A percentile compares a stretch with the other conserved stretches of the same genome.
Conservation (phyloP, 1,284 basidiomycete genomes). For the Coniferiporia weirii region DNA sequence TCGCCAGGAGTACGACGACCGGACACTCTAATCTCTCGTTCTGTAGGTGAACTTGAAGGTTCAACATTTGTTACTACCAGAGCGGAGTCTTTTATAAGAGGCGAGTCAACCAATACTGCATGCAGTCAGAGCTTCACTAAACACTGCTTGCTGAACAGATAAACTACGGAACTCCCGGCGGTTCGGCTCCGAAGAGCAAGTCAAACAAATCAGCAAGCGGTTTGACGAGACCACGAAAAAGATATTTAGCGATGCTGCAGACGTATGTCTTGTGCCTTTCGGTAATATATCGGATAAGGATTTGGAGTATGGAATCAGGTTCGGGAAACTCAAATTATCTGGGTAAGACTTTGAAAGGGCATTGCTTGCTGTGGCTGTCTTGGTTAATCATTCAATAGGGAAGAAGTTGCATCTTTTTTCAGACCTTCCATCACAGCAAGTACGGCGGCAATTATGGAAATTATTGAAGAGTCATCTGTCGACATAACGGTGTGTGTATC, state of each 20-base stretch:
- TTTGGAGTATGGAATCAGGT: constrained; percentile 36
- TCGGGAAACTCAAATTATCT: constrained; percentile 40
- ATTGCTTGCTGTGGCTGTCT: not conserved
- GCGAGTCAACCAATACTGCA: constrained; percentile 23
- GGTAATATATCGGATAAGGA: constrained; percentile 44
- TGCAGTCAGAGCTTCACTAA: no score
- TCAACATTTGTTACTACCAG: constrained; percentile 39
- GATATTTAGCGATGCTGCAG: constrained; percentile 36
- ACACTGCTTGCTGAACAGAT: constrained; percentile 20
- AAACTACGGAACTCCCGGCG: constrained; percentile 26
- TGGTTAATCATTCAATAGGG: constrained; percentile 24
- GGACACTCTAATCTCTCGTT: not conserved
- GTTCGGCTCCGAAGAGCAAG: constrained; percentile 31
- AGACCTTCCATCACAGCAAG: constrained; percentile 42
- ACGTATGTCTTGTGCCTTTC: constrained; percentile 45
- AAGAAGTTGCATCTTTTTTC: constrained; percentile 39
- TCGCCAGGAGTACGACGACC: not conserved
- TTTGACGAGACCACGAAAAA: constrained; percentile 52
- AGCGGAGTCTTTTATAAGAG: constrained; percentile 32
- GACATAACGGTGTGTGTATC: constrained; percentile 53
- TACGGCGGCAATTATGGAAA: constrained; percentile 46
- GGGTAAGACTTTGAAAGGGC: constrained; percentile 29
- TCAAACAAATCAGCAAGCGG: constrained; percentile 38
- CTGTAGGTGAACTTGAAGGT: constrained; percentile 32
- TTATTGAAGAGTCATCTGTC: constrained; percentile 9